These are phyloP conservation scores for Penicillium sp. DNA, from an alignment of 2,329 filamentous ascomycete species.

Conservation along the genomic window DNA sequence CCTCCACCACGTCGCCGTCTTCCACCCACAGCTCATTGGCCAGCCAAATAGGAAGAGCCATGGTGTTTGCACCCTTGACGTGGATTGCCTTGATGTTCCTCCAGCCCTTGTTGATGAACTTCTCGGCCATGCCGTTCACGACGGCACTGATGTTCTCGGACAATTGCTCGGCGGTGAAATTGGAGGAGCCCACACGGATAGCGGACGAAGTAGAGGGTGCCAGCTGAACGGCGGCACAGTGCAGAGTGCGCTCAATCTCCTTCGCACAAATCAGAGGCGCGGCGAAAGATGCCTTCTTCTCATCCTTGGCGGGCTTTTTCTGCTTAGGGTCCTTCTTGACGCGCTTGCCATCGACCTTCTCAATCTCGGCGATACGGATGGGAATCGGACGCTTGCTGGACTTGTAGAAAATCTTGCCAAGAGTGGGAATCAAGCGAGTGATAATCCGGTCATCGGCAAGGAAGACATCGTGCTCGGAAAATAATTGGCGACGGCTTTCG, in stretches of 20 bases:
- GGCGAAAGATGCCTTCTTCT: conserved; percentile 45
- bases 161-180: conserved; percentile 68
- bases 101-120: conserved; percentile 81
- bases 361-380: conserved; percentile 61
- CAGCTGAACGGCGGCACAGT: conserved; percentile 73
- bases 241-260: conserved; percentile 73
- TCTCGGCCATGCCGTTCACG: conserved; percentile 62
- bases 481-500: conserved; percentile 77
- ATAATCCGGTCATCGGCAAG: conserved; percentile 83
- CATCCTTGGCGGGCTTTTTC: conserved; percentile 41
- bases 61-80: conserved; percentile 84
- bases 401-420: conserved; percentile 94
- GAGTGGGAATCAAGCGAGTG: conserved; percentile 62
- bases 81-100: conserved; percentile 76
- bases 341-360: conserved; percentile 55
- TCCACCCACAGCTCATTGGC: conserved; percentile 88
- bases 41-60: conserved; percentile 88
- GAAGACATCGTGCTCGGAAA: conserved; percentile 85
- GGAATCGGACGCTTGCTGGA: conserved; percentile 82
- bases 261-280: conserved; percentile 63
- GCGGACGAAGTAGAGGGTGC: conserved; percentile 72
- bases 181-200: conserved; percentile 70
- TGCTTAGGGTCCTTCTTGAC: conserved; percentile 50
- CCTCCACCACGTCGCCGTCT: conserved; percentile 63
- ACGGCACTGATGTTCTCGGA: conserved; percentile 75